These are phyloP conservation scores for Toxicodendron radicans DNA, from an alignment of 345 rosid genomes.

Conservation along the genomic window DNA sequence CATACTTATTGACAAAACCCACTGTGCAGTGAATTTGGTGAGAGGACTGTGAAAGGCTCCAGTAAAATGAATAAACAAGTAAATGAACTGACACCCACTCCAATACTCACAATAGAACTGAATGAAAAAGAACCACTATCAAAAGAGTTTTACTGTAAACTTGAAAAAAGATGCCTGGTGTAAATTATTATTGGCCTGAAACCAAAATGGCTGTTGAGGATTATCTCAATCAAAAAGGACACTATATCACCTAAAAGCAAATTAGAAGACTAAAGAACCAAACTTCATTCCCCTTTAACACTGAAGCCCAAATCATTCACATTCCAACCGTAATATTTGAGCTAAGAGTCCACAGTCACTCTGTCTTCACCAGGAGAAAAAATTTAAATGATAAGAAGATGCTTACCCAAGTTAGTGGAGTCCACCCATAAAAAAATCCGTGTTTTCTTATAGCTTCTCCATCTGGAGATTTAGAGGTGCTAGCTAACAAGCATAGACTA, in stretches of 20 bases:
- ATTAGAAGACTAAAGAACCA: background rate
- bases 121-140: background rate
- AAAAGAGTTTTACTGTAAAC: background rate
- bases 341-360: background rate
- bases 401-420: constrained; percentile 76
- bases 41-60: background rate
- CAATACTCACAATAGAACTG: background rate
- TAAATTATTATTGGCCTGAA: background rate
- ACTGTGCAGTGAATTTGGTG: background rate
- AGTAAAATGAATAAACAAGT: background rate
- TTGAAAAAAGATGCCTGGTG: background rate
- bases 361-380: background rate
- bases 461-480: constrained; percentile 89
- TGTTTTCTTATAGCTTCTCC: constrained; percentile 79
- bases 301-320: background rate
- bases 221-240: background rate
- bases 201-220: background rate
- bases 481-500: constrained; percentile 80
- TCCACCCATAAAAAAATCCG: constrained; percentile 97
- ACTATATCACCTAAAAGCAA: background rate
- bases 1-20: background rate
- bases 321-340: background rate
- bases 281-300: background rate
- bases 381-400: background rate
- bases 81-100: too few relatives aligned